These are phyloP conservation scores for Lentinula novae-zelandiae DNA, from an alignment of 1,284 basidiomycete genomes.

Conservation along the genomic window DNA sequence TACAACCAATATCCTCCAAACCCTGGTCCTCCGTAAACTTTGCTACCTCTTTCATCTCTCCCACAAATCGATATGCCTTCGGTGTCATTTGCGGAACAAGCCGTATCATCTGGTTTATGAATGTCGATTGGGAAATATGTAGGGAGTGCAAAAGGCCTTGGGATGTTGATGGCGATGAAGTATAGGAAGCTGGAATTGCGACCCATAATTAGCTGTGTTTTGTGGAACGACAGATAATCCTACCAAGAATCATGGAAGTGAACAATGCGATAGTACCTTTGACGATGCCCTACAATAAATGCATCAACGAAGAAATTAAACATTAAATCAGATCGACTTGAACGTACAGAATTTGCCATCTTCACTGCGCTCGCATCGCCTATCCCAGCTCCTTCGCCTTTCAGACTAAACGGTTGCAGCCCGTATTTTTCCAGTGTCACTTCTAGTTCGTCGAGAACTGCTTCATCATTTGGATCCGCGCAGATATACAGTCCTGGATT, in stretches of 20 bases:
- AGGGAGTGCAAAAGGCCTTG: constrained; percentile 22
- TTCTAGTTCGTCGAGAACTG: constrained; percentile 33
- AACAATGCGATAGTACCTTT: constrained; percentile 42
- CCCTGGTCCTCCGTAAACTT: constrained; percentile 17
- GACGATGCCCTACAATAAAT: constrained; percentile 33
- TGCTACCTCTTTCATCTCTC: constrained; percentile 25
- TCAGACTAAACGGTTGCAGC: constrained; percentile 35
- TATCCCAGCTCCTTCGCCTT: constrained; percentile 36
- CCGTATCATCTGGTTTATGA: constrained; percentile 20
- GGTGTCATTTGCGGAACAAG: constrained; percentile 20
- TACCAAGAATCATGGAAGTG: constrained; percentile 45
- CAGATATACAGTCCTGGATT: constrained; percentile 47
- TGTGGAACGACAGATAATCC: constrained; percentile 5
- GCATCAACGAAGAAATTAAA: not conserved
- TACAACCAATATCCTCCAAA: not conserved
- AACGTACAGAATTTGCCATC: constrained; percentile 47
- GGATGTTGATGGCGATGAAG: constrained; percentile 23
- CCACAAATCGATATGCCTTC: constrained; percentile 26
- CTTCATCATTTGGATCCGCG: constrained; percentile 27
- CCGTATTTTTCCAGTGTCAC: constrained; percentile 31
- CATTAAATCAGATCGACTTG: not conserved
- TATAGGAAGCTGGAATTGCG: constrained; percentile 19
- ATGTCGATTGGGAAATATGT: constrained; percentile 19
- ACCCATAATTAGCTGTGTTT: not conserved
- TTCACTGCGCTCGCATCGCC: constrained; percentile 51